Evolutionary conservation across 495 filamentous ascomycete species (phyloP).

Genomic region (Lophium mytilinum): DNA sequence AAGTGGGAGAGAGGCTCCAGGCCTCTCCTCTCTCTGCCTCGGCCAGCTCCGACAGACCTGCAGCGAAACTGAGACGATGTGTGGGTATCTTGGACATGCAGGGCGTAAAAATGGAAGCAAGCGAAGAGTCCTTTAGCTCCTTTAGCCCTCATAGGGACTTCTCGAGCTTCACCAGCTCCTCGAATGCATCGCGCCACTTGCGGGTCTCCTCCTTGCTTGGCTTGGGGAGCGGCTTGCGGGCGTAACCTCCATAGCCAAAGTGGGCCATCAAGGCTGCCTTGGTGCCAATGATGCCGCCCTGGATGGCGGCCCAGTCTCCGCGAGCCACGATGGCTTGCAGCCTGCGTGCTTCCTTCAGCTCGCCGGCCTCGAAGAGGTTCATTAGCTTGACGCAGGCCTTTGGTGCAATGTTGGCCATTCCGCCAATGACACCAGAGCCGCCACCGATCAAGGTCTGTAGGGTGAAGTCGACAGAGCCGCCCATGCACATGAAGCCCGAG

Average conservation of each 20-base stretch:
- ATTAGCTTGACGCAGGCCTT: constrained; percentile 64
- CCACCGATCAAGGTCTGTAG: constrained; percentile 78
- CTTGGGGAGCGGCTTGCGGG: constrained; percentile 67
- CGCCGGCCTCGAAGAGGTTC: constrained; percentile 63
- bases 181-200: constrained; percentile 61
- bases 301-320: constrained; percentile 82
- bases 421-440: constrained; percentile 77
- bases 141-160: constrained; percentile 27
- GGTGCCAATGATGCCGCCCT: constrained; percentile 77
- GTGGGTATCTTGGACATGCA: not conserved
- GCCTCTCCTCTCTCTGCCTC: not conserved
- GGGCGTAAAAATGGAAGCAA: not conserved
- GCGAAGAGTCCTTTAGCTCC: not conserved
- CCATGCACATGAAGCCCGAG: constrained; percentile 64
- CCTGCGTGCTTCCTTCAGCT: constrained; percentile 61
- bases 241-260: constrained; percentile 71
- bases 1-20: not conserved
- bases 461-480: constrained; percentile 85
- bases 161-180: constrained; percentile 68
- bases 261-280: constrained; percentile 69
- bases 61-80: not conserved
- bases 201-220: constrained; percentile 52
- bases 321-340: constrained; percentile 72
- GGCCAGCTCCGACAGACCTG: not conserved
- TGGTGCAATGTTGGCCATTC: constrained; percentile 77